Conservation (phyloP, 1,139 yeast genomes). For the Sugiyamaella sp. region DNA sequence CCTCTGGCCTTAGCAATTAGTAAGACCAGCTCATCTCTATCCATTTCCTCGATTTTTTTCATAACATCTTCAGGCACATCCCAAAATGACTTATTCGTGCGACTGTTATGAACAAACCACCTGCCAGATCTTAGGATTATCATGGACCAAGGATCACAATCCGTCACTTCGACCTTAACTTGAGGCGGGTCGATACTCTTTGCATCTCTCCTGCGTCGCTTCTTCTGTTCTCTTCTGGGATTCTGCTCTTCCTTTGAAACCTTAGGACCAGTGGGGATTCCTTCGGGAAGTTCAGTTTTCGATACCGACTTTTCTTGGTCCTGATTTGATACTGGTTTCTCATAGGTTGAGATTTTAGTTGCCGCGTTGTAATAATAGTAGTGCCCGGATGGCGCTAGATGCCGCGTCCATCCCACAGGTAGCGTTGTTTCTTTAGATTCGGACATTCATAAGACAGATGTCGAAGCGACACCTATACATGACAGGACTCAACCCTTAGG, state of each 20-base stretch:
- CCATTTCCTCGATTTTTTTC: constrained; percentile 39
- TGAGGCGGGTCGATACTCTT: constrained; percentile 27
- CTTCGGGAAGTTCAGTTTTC: neutral
- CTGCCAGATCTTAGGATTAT: constrained; percentile 50
- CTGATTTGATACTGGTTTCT: constrained; percentile 28
- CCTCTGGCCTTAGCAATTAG: constrained; percentile 55
- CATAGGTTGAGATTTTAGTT: constrained; percentile 40
- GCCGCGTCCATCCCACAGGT: constrained; percentile 40
- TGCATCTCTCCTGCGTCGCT: constrained; percentile 3
- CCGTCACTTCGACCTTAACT: constrained; percentile 30
- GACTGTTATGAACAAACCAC: constrained; percentile 48
- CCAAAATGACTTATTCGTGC: constrained; percentile 45
- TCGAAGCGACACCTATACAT: too few relatives aligned
- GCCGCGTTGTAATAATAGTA: constrained; percentile 38
- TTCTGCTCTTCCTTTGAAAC: neutral
- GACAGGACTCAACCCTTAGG: too few relatives aligned
- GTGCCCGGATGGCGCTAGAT: constrained; percentile 43
- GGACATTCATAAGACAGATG: constrained; percentile 6
- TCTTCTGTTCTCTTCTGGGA: constrained; percentile 1
- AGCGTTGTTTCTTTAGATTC: constrained; percentile 18
- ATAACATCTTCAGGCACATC: constrained; percentile 44
- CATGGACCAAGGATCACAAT: constrained; percentile 46
- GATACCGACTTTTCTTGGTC: neutral
- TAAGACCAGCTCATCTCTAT: constrained; percentile 43
- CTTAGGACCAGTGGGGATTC: neutral